A percentile compares a stretch with the other conserved stretches of the same genome.
phyloP scores from a whole-genome alignment of 495 filamentous ascomycete species.

The Hypoxylon lenormandii region DNA sequence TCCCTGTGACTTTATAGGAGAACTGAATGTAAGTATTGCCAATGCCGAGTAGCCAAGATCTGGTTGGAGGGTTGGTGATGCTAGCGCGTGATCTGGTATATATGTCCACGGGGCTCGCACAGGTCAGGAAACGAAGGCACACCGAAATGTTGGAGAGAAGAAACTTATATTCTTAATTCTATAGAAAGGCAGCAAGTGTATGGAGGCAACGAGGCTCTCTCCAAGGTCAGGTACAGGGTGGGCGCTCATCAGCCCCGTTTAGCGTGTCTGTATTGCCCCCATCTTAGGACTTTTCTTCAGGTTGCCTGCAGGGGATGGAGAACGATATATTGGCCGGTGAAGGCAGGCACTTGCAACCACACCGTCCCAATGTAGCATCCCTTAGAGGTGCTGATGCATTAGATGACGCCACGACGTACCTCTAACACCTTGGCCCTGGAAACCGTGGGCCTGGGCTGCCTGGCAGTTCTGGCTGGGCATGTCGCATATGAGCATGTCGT shows the following conservation, averaged over 20 bases:
- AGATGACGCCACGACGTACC: slow-evolving; percentile 9
- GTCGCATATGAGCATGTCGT: not conserved
- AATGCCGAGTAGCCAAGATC: not conserved
- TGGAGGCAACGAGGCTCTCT: slow-evolving; percentile 2
- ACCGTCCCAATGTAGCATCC: not conserved
- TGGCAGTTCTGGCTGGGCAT: not conserved
- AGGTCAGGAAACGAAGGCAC: slow-evolving; percentile 10
- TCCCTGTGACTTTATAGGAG: slow-evolving; percentile 10
- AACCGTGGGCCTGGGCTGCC: slow-evolving; percentile 11
- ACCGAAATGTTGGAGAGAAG: slow-evolving; percentile 8
- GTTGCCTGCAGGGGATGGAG: slow-evolving; percentile 15
- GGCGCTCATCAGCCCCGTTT: slow-evolving; percentile 3
- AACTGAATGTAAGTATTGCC: not conserved
- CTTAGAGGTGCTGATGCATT: slow-evolving; percentile 21
- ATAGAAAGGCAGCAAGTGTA: not conserved
- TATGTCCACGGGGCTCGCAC: slow-evolving; percentile 13
- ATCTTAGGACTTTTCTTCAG: slow-evolving; percentile 9
- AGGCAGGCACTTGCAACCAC: slow-evolving; percentile 10
- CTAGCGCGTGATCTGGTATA: slow-evolving; percentile 35
- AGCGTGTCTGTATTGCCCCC: slow-evolving; percentile 2
- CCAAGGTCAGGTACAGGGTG: slow-evolving; percentile 18
- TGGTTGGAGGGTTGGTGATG: slow-evolving; percentile 32
- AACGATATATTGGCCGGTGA: slow-evolving; percentile 2
- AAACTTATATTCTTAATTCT: slow-evolving; percentile 33
- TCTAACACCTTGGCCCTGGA: slow-evolving; percentile 34